Evolutionary conservation across 75 land plant species (phyloP).

Genomic region (Picea sitchensis): DNA sequence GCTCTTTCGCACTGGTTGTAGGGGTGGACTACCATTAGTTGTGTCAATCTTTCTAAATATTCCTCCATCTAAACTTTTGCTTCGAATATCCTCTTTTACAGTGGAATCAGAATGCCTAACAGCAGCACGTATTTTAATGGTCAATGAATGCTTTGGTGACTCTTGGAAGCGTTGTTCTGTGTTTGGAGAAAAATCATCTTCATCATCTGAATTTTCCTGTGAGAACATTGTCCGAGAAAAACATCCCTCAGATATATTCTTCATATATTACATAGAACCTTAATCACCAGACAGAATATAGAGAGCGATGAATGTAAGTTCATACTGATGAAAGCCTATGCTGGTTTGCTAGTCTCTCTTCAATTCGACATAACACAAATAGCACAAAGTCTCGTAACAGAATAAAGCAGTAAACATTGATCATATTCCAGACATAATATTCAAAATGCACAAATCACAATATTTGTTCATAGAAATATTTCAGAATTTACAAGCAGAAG

Average conservation of each 20-base stretch:
- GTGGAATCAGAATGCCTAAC: conserved; percentile 13
- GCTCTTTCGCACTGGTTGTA: conserved; percentile 36
- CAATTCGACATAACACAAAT: no score
- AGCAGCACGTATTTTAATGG: conserved; percentile 1
- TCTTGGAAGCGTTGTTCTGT: conserved; percentile 5
- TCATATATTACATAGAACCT: neutral
- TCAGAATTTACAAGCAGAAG: no score
- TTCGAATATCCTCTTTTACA: neutral
- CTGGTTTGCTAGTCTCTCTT: no score
- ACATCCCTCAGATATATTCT: neutral
- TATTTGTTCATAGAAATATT: no score
- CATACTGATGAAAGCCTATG: no score
- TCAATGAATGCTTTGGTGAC: conserved; percentile 9
- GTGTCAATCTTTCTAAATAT: neutral
- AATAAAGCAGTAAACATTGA: no score
- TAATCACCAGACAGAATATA: neutral
- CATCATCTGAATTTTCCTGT: conserved; percentile 42
- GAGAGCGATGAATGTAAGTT: no score
- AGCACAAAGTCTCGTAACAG: no score
- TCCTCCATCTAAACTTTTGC: neutral
- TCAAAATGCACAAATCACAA: no score
- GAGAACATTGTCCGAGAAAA: neutral
- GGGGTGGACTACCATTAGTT: neutral
- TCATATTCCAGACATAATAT: no score
- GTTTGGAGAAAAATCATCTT: conserved; percentile 25